A percentile compares a stretch with the other conserved stretches of the same genome.
These are phyloP conservation scores for Huntiella omanensis DNA, from an alignment of 2,329 filamentous ascomycete species.

Conservation along the genomic window DNA sequence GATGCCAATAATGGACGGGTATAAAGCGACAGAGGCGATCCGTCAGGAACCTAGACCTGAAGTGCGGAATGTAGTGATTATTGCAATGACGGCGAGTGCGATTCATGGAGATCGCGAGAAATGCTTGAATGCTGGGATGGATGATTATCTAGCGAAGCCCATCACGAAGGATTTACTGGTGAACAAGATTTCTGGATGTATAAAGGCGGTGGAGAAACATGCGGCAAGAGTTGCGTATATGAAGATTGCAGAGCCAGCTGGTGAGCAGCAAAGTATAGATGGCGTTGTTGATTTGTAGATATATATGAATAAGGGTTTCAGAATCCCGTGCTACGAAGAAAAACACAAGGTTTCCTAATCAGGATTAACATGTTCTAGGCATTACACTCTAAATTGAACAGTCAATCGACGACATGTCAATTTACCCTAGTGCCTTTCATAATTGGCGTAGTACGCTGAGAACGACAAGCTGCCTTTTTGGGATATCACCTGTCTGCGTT, in stretches of 20 bases:
- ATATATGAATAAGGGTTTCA: not conserved
- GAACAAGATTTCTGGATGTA: conserved; percentile 51
- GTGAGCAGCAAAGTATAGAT: not conserved
- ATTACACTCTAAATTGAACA: too few species aligned
- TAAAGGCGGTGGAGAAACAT: conserved; percentile 20
- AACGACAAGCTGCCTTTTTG: too few species aligned
- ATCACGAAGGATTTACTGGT: conserved; percentile 78
- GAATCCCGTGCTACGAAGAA: not conserved
- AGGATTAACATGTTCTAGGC: not conserved
- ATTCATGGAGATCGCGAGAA: conserved; percentile 92
- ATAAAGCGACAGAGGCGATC: conserved; percentile 72
- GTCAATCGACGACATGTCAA: too few species aligned
- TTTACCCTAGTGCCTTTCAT: too few species aligned
- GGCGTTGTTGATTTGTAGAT: not conserved
- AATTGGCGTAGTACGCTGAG: too few species aligned
- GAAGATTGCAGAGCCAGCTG: not conserved
- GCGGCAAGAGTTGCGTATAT: not conserved
- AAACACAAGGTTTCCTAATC: not conserved
- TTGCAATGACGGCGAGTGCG: conserved; percentile 90
- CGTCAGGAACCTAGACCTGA: conserved; percentile 56
- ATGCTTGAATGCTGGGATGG: conserved; percentile 91
- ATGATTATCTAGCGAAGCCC: conserved; percentile 89
- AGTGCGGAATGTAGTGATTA: conserved; percentile 72
- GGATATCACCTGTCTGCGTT: too few species aligned
- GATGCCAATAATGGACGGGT: conserved; percentile 86